Evolutionary conservation across 1,284 basidiomycete species (phyloP).

Genomic region (Fomes fomentarius): DNA sequence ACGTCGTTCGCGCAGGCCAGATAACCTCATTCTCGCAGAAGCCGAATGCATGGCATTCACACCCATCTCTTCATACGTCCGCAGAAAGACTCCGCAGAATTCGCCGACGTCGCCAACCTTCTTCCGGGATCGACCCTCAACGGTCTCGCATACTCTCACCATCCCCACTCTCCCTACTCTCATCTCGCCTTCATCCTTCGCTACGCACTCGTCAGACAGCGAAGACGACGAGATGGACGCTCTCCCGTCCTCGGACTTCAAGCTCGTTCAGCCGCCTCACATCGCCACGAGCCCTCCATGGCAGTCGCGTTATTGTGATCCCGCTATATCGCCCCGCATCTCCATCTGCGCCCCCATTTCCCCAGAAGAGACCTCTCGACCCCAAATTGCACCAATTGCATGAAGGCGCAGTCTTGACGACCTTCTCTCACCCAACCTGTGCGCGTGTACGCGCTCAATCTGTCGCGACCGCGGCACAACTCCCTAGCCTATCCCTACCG

Average conservation of each 20-base stretch:
- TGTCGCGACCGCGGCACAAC: neutral
- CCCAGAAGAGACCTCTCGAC: constrained; percentile 19
- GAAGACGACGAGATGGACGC: constrained; percentile 35
- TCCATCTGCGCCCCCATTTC: constrained; percentile 20
- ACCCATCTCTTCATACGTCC: constrained; percentile 77
- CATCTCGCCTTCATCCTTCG: constrained; percentile 29
- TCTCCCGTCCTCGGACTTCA: constrained; percentile 21
- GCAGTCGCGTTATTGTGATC: constrained; percentile 27
- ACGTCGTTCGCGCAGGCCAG: constrained; percentile 26
- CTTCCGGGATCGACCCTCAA: constrained; percentile 34
- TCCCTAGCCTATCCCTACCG: neutral
- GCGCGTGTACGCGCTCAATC: neutral
- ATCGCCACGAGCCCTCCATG: constrained; percentile 17
- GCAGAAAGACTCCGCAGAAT: constrained; percentile 72
- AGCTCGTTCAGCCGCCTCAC: constrained; percentile 18
- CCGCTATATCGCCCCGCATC: constrained; percentile 22
- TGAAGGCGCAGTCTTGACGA: constrained; percentile 8
- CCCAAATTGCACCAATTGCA: constrained; percentile 24
- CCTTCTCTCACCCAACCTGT: neutral
- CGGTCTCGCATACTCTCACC: constrained; percentile 53
- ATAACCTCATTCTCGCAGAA: constrained; percentile 34
- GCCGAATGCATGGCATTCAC: constrained; percentile 50
- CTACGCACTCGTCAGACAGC: constrained; percentile 31
- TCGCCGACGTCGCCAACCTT: constrained; percentile 73
- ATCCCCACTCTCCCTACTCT: constrained; percentile 58